These are phyloP conservation scores for Neonectria neomacrospora DNA, from an alignment of 2,329 filamentous ascomycete genomes.

Conservation along the genomic window DNA sequence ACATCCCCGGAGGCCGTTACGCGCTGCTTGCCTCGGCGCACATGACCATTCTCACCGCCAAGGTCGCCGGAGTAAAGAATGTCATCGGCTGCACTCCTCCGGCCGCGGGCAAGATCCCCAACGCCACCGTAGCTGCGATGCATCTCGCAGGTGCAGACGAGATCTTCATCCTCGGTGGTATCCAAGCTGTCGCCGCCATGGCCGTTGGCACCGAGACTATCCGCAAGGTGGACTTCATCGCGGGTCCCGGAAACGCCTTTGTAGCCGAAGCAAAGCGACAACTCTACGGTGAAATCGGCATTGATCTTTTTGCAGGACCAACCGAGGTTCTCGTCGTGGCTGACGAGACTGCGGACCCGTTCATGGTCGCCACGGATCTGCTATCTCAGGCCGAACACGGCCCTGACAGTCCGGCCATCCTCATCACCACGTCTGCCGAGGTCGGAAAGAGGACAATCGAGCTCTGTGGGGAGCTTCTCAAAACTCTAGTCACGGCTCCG, in stretches of 20 bases:
- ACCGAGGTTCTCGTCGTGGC: slow-evolving; percentile 29
- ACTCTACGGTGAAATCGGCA: slow-evolving; percentile 30
- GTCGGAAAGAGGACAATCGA: slow-evolving; percentile 20
- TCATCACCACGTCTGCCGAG: slow-evolving; percentile 19
- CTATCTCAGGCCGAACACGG: slow-evolving; percentile 22
- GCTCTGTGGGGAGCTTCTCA: slow-evolving; percentile 19
- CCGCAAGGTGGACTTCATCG: slow-evolving; percentile 31
- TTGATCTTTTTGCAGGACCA: slow-evolving; percentile 26
- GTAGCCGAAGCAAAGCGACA: slow-evolving; percentile 32
- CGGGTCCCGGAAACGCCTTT: slow-evolving; percentile 31
- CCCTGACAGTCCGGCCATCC: slow-evolving; percentile 13
- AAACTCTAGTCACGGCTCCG: slow-evolving; percentile 16
- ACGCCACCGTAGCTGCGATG: slow-evolving; percentile 28
- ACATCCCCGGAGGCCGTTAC: slow-evolving; percentile 27
- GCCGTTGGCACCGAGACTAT: slow-evolving; percentile 30
- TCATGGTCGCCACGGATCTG: slow-evolving; percentile 20
- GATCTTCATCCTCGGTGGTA: slow-evolving; percentile 28
- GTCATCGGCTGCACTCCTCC: slow-evolving; percentile 32
- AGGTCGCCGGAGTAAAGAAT: slow-evolving; percentile 26
- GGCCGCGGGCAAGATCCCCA: slow-evolving; percentile 20
- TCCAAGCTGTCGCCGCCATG: slow-evolving; percentile 32
- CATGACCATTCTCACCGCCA: slow-evolving; percentile 34
- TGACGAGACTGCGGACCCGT: slow-evolving; percentile 27
- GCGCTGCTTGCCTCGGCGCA: slow-evolving; percentile 29
- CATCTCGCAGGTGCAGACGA: slow-evolving; percentile 27